Evolutionary conservation across 257 asterid genomes (phyloP), one percentile per base, ranked within the genome.

Genomic region (Catharanthus roseus): DNA sequence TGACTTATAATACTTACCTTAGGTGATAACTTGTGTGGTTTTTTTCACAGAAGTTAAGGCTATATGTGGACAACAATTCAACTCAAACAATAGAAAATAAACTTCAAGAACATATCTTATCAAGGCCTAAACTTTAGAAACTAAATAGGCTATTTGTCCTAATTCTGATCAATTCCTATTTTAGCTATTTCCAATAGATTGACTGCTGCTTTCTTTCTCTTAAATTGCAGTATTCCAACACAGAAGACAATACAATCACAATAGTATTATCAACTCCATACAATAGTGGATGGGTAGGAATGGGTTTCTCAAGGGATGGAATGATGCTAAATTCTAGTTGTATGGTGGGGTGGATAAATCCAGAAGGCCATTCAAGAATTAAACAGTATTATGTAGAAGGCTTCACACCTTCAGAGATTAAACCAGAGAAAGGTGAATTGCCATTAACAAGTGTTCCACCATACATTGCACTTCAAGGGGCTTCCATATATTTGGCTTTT

Each of bases 211-310:
- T 70, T n/a, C n/a, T 1, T 19, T 28, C 10, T 15, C 45, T 15
- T 45, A 56, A 60, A 9, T 56, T 82, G 65, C 90, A 93, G 97
- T 91, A 93, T 70, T 91, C 97, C 36, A 86, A 79, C 72, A 75
- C 95, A 23, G 85, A 84, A 63, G 86, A 83, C 12, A 71, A 91
- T 47, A 86, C 82, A 77, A 56, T 93, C 75, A 93, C 91, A 19
- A 82, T 93, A 5, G 89, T 93, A 26, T 67, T 91, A 70, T 93
- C 98, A 62, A 82, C 96, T 55, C 70, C 85, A 45, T 91, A 93
- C 85, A 89, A 89, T 1, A 78, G 81, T 10, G 98, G 98, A 58
- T 91, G 98, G 98, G 92, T 89, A 18, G 98, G 98, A n/a, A 91
- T 93, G 45, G 97, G 97, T 4, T 89, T 93, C 61, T 93, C 98